Percentiles rank a stretch among this genome's conserved stretches.
These are phyloP conservation scores for Paragyromitra xinjiangensis DNA, from an alignment of 495 filamentous ascomycete species.

Conservation along the genomic window DNA sequence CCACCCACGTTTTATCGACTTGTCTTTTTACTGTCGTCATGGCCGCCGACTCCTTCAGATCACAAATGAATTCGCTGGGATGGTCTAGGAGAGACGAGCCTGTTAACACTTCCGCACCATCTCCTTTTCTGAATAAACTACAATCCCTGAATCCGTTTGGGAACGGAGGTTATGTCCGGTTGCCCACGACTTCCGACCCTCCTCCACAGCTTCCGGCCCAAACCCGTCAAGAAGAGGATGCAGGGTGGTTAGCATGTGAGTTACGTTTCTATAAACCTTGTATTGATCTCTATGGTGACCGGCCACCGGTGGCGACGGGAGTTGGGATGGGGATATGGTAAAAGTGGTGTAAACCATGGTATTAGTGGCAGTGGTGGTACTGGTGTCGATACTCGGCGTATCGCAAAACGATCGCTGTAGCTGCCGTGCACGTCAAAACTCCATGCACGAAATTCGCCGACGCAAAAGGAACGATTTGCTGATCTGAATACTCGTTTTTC, in stretches of 20 bases:
- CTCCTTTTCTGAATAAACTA: conserved; percentile 79
- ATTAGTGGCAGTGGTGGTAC: conserved; percentile 15
- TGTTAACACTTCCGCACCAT: conserved; percentile 75
- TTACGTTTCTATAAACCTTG: conserved; percentile 61
- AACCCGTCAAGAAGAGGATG: conserved; percentile 88
- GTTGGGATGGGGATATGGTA: conserved; percentile 5
- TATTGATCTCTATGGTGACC: conserved; percentile 14
- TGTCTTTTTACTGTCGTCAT: conserved; percentile 63
- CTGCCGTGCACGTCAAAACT: conserved; percentile 13
- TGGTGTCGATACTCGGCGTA: conserved; percentile 29
- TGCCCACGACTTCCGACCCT: conserved; percentile 76
- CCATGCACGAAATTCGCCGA: conserved; percentile 36
- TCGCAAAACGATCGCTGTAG: conserved; percentile 29
- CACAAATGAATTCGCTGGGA: conserved; percentile 83
- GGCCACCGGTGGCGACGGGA: not conserved
- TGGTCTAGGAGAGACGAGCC: conserved; percentile 90
- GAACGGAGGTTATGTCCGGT: conserved; percentile 85
- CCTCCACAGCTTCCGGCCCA: conserved; percentile 89
- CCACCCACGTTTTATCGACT: conserved; percentile 38
- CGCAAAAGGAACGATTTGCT: conserved; percentile 37
- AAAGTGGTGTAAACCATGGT: conserved; percentile 9
- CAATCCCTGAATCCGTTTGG: conserved; percentile 90
- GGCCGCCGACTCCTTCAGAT: conserved; percentile 82
- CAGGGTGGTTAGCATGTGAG: conserved; percentile 95
- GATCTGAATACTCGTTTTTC: conserved; percentile 38